Base-by-base conservation (phyloP, 2,329 filamentous ascomycete species). In the Emergomyces pasteurianus region DNA sequence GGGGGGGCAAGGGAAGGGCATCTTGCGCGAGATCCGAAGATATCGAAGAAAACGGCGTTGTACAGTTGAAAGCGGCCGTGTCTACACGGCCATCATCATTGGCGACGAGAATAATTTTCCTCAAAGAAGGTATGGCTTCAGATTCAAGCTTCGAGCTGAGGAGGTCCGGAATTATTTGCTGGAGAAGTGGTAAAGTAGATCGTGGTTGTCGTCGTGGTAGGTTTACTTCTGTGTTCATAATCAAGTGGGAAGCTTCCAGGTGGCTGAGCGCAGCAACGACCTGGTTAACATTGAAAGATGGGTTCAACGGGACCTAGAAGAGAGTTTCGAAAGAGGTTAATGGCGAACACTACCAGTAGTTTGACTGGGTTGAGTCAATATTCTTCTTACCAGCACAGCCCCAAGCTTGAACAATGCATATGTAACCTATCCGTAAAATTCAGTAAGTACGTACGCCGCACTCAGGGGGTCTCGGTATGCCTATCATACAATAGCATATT, bases 401-500 rank as follows among this genome's bases (percentile, higher is more conserved):
- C 94, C 94, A 10, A 97, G 81, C 74, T 97, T 97, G 79, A 92
- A 96, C 60, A 94, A 74, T 0, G 92, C 92, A 74, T 97, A 97
- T 6, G 88, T 92, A 23, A 74, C 72, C 80, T 76, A 58, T 42
- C 36, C 6, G 64, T 10, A 26, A 21, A 58, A 60, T n/a, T 23
- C 26, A 36, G 58, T 59, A 43, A 54, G 58, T 18, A 46, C 2
- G 52, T 40, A 18, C 5, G 10, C 34, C n/a, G 10, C 21, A 23
- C 21, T 34, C 34, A 55, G 34, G 21, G 40, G 34, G 14, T n/a
- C 14, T 31, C n/a, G 28, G 31, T 16, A 46, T 18, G 12, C 38
- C n/a, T 58, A 10, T 28, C 78, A 68, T 73, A 94, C 81, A 57
- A 87, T 86, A 2, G 89, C 90, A 71, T 90, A 92, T 73, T 96